A percentile compares a stretch with the other conserved stretches of the same genome.
Evolutionary conservation across 2,329 filamentous ascomycete genomes (phyloP).

Genomic region (Exophiala mesophila): DNA sequence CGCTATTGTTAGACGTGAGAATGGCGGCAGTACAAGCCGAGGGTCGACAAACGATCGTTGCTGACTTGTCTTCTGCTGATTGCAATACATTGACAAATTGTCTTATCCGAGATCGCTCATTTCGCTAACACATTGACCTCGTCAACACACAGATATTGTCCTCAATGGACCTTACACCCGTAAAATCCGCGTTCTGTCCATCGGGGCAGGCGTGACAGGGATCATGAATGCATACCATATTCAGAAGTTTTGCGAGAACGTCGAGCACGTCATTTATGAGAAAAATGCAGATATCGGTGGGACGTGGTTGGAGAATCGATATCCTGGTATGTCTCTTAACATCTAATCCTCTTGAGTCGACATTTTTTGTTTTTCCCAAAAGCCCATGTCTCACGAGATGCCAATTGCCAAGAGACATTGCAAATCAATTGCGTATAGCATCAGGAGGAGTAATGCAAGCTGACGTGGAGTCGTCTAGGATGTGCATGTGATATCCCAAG

Average conservation of each 20-base stretch:
- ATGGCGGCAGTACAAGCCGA: too few species aligned
- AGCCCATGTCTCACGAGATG: constrained; percentile 31
- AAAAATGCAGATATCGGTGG: constrained; percentile 32
- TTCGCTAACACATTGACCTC: too few species aligned
- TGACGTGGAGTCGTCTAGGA: too few species aligned
- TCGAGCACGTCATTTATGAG: constrained; percentile 29
- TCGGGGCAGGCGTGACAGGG: constrained; percentile 45
- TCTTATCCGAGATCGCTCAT: background rate
- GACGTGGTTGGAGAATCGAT: constrained; percentile 35
- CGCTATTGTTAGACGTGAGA: too few species aligned
- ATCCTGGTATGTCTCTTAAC: constrained; percentile 41
- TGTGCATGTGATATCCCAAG: constrained; percentile 44
- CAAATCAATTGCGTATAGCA: too few species aligned
- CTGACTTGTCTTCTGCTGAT: too few species aligned
- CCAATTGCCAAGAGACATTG: constrained; percentile 37
- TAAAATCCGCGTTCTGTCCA: constrained; percentile 44
- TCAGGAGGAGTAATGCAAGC: too few species aligned
- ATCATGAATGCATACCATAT: constrained; percentile 61
- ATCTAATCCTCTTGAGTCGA: too few species aligned
- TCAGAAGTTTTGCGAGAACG: constrained; percentile 23
- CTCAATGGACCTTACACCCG: constrained; percentile 29
- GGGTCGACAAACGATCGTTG: too few species aligned
- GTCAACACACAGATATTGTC: constrained; percentile 24
- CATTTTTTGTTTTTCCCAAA: constrained; percentile 18
- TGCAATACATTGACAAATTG: too few species aligned